Evolutionary conservation across 2,329 filamentous ascomycete genomes (phyloP).

Genomic region (Aspergillus latus): DNA sequence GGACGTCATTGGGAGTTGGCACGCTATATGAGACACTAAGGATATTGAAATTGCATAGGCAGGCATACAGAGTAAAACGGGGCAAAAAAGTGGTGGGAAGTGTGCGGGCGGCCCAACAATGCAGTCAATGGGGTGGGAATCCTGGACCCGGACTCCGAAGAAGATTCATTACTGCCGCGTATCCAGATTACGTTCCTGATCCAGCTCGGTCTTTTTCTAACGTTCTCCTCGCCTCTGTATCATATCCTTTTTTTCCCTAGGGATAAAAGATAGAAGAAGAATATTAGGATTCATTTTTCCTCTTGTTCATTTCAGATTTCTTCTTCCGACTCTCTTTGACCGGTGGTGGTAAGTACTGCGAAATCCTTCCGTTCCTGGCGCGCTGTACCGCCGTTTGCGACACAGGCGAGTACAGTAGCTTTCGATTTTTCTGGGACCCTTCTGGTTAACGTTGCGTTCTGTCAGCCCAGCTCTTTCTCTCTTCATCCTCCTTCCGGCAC

Average conservation of each 20-base stretch:
- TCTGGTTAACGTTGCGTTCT: conserved; percentile 7
- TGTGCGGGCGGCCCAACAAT: conserved; percentile 18
- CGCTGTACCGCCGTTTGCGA: conserved; percentile 11
- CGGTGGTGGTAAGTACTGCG: conserved; percentile 11
- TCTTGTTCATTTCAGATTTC: conserved; percentile 2
- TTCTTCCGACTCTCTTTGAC: neutral
- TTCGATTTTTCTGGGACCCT: conserved; percentile 2
- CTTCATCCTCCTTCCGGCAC: neutral
- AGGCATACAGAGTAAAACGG: neutral
- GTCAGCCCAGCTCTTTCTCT: conserved; percentile 5
- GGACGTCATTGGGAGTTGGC: neutral
- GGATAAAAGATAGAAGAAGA: conserved; percentile 1
- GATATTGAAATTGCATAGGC: neutral
- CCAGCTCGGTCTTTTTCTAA: conserved; percentile 10
- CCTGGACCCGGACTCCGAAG: conserved; percentile 6
- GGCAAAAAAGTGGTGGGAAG: conserved; percentile 20
- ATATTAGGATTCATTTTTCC: neutral
- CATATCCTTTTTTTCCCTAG: conserved; percentile 6
- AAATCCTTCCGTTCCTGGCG: neutral
- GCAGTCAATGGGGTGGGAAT: conserved; percentile 11
- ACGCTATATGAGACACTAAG: neutral
- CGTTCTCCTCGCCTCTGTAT: conserved; percentile 4
- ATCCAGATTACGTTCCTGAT: conserved; percentile 7
- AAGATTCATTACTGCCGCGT: conserved; percentile 3
- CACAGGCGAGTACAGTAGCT: neutral